Percentiles rank a stretch among this genome's conserved stretches.
These are phyloP conservation scores for Cryptococcus jaspeensis DNA, from an alignment of 1,284 basidiomycete genomes.

Conservation along the genomic window DNA sequence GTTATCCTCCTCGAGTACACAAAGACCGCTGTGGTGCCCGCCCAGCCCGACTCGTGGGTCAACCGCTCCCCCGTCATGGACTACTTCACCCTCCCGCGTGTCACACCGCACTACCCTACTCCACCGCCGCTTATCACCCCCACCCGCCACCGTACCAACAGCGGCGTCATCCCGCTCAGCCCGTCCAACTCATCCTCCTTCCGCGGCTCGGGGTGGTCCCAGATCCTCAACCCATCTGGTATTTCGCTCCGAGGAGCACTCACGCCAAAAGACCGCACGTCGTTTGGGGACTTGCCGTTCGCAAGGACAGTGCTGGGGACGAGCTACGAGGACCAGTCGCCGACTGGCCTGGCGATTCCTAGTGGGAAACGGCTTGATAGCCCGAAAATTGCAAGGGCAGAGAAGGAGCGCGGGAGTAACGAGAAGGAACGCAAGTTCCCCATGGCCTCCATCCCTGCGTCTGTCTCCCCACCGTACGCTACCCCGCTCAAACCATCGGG, in stretches of 20 bases:
- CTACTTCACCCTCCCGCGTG: constrained; percentile 42
- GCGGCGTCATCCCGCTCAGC: constrained; percentile 12
- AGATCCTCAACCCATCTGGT: constrained; percentile 40
- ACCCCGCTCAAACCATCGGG: constrained; percentile 12
- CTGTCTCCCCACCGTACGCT: constrained; percentile 13
- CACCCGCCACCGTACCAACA: constrained; percentile 8
- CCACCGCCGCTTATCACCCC: constrained; percentile 9
- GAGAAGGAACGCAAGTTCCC: neutral
- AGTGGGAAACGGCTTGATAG: constrained; percentile 4
- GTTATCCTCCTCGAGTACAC: constrained; percentile 60
- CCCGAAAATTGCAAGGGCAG: constrained; percentile 1
- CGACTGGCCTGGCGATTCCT: constrained; percentile 20
- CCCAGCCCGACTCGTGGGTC: constrained; percentile 19
- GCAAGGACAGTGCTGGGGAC: constrained; percentile 24
- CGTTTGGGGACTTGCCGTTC: constrained; percentile 30
- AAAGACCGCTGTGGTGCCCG: constrained; percentile 20
- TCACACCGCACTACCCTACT: neutral
- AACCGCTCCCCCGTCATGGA: constrained; percentile 43
- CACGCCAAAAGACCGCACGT: constrained; percentile 37
- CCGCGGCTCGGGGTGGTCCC: constrained; percentile 43
- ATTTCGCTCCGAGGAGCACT: constrained; percentile 35
- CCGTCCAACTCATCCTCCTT: constrained; percentile 24
- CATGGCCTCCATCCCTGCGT: neutral
- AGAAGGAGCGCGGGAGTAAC: neutral
- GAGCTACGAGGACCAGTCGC: constrained; percentile 22